Evolutionary conservation across 495 filamentous ascomycete species (phyloP).

Genomic region (Neurospora intermedia): DNA sequence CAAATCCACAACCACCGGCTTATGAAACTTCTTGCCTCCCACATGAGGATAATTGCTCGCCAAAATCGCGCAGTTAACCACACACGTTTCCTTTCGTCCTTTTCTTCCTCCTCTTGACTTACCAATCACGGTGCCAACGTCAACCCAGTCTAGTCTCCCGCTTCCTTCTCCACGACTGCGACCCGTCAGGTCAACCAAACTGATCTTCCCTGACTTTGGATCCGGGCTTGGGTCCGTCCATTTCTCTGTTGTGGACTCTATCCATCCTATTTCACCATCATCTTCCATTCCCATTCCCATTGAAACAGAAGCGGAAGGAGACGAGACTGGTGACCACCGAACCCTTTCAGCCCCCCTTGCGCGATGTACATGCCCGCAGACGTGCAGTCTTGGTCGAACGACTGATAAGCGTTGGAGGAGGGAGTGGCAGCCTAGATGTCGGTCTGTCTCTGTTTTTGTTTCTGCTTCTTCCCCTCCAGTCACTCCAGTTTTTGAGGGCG

Average conservation of each 20-base stretch:
- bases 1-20: conserved; percentile 69
- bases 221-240: conserved; percentile 32
- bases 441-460: conserved; percentile 4
- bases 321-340: conserved; percentile 29
- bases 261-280: background rate
- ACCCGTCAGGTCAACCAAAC: conserved; percentile 31
- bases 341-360: conserved; percentile 48
- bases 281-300: no score
- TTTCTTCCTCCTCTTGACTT: conserved; percentile 24
- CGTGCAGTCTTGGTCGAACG: conserved; percentile 68
- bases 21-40: conserved; percentile 50
- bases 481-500: background rate
- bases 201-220: conserved; percentile 27
- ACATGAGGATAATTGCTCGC: conserved; percentile 53
- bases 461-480: background rate
- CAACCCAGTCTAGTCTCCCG: conserved; percentile 19
- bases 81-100: conserved; percentile 53
- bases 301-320: no score
- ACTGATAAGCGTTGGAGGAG: conserved; percentile 61
- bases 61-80: conserved; percentile 69
- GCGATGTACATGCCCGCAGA: conserved; percentile 84
- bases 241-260: conserved; percentile 14
- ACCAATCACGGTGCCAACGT: conserved; percentile 13
- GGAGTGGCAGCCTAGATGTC: conserved; percentile 52
- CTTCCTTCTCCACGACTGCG: conserved; percentile 13